phyloP scores from a whole-genome alignment of 352 stramenopile genomes.

The Poterioochromonas sp. region DNA sequence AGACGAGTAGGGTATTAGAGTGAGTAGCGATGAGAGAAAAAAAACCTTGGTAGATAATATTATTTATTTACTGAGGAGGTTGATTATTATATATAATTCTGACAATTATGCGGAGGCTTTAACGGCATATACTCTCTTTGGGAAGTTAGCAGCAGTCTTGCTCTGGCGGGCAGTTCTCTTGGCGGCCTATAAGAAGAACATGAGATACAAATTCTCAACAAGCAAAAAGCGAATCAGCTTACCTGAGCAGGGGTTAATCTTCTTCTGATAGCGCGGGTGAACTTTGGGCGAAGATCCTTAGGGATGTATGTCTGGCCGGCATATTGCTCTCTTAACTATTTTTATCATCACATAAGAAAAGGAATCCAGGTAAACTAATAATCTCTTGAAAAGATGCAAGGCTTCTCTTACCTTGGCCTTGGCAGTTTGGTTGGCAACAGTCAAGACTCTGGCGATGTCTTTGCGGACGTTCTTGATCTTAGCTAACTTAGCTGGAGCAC shows the following conservation, averaged over 20 bases:
- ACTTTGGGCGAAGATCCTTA: slow-evolving; percentile 95
- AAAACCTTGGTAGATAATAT: no score
- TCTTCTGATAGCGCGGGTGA: slow-evolving; percentile 94
- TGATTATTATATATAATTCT: no score
- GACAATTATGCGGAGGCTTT: no score
- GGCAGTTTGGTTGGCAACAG: slow-evolving; percentile 98
- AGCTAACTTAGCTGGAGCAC: slow-evolving; percentile 95
- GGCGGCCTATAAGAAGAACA: no score
- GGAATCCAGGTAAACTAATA: slow-evolving; percentile 17
- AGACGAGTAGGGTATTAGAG: no score
- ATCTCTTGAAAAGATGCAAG: no score
- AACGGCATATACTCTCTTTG: no score
- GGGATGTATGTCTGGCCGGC: slow-evolving; percentile 91
- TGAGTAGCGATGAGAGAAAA: no score
- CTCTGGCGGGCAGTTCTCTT: no score
- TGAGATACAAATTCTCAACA: not conserved
- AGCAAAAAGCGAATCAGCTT: not conserved
- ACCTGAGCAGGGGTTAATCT: slow-evolving; percentile 84
- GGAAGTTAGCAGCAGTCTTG: no score
- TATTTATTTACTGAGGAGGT: no score
- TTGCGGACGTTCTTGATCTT: slow-evolving; percentile 99
- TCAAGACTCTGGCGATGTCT: slow-evolving; percentile 96
- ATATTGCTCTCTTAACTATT: slow-evolving; percentile 75
- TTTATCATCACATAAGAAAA: not conserved
- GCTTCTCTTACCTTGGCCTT: slow-evolving; percentile 70